Evolutionary conservation across 768 basidiomycete species (phyloP).

Genomic region (Termitomyces sp.): DNA sequence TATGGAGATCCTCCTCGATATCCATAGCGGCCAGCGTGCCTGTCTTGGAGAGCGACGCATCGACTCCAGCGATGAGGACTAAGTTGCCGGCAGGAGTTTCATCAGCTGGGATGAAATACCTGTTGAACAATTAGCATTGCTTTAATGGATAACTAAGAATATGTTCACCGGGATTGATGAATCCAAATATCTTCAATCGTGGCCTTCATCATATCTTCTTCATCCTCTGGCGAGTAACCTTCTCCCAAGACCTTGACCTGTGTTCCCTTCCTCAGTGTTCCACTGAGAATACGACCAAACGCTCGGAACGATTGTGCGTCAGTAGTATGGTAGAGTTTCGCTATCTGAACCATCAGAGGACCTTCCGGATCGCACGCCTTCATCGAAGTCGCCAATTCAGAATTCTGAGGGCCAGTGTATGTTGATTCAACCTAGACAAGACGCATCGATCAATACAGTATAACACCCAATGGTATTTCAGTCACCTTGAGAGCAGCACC

Average conservation of each 20-base stretch:
- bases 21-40: slow-evolving; percentile 78
- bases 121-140: slow-evolving; percentile 27
- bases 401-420: slow-evolving; percentile 86
- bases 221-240: slow-evolving; percentile 97
- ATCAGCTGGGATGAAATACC: slow-evolving; percentile 88
- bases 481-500: slow-evolving; percentile 59
- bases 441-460: neutral
- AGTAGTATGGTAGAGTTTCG: slow-evolving; percentile 94
- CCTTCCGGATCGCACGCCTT: slow-evolving; percentile 78
- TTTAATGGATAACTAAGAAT: neutral
- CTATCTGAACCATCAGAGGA: slow-evolving; percentile 88
- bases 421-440: slow-evolving; percentile 65
- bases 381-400: slow-evolving; percentile 77
- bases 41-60: slow-evolving; percentile 92
- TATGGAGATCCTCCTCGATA: slow-evolving; percentile 84
- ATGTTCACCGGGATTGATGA: slow-evolving; percentile 76
- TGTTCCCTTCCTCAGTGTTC: slow-evolving; percentile 80
- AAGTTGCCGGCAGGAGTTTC: slow-evolving; percentile 91
- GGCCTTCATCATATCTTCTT: slow-evolving; percentile 93
- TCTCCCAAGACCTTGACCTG: slow-evolving; percentile 96
- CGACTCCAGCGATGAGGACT: slow-evolving; percentile 89
- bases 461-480: neutral
- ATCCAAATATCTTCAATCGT: slow-evolving; percentile 88
- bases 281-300: slow-evolving; percentile 91
- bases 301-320: slow-evolving; percentile 97